Percentiles rank a stretch among this genome's conserved stretches.
These are phyloP conservation scores for Calonectria pteridis DNA, from an alignment of 2,329 filamentous ascomycete species.

Conservation along the genomic window DNA sequence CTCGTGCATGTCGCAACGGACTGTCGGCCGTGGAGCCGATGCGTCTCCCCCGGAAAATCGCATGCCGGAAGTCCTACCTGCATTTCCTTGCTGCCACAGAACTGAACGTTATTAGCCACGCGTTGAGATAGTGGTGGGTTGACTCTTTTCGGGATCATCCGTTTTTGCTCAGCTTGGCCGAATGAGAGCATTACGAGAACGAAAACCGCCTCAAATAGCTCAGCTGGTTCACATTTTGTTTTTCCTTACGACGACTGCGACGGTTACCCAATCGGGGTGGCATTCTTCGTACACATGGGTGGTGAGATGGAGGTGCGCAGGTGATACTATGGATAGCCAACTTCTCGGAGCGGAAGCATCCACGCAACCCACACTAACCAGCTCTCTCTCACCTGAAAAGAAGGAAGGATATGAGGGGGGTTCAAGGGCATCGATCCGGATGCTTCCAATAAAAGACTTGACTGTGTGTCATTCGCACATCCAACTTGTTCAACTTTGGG, in stretches of 20 bases:
- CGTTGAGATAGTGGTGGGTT: too few relatives aligned
- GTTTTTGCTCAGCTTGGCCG: not conserved
- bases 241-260: not conserved
- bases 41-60: too few relatives aligned
- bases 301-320: not conserved
- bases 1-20: not conserved
- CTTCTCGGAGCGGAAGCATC: not conserved
- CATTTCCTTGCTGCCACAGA: not conserved
- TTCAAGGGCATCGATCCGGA: not conserved
- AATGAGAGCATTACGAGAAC: not conserved
- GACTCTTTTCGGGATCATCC: not conserved
- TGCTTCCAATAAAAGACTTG: not conserved
- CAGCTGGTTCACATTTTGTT: not conserved
- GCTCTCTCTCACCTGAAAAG: not conserved
- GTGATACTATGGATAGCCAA: too few relatives aligned
- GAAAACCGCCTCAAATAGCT: not conserved
- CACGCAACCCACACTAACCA: not conserved
- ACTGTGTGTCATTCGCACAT: not conserved
- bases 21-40: not conserved
- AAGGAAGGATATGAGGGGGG: not conserved
- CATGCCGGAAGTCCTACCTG: not conserved
- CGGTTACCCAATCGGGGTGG: not conserved
- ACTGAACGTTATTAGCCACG: not conserved
- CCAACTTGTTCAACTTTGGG: not conserved
- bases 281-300: not conserved